phyloP scores from a whole-genome alignment of 495 filamentous ascomycete species.

The Tirmania nivea region DNA sequence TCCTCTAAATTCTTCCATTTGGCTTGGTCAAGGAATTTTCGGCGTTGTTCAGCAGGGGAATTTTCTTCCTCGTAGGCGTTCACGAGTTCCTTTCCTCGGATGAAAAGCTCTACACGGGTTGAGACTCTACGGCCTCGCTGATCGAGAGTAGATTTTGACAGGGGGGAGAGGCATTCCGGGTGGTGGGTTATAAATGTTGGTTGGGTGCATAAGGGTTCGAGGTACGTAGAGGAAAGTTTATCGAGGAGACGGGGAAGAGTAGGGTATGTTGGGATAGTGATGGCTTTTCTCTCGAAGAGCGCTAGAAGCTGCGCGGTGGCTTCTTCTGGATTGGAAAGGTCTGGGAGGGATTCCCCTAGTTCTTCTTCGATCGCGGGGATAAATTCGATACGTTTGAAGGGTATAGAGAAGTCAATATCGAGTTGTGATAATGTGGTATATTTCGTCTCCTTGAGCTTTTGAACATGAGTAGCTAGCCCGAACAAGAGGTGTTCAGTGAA shows the following conservation, averaged over 20 bases:
- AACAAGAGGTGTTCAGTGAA: slow-evolving; percentile 48
- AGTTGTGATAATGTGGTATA: slow-evolving; percentile 30
- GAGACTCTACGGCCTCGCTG: slow-evolving; percentile 28
- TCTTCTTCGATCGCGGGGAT: slow-evolving; percentile 50
- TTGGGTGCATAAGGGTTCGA: slow-evolving; percentile 45
- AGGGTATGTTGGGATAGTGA: slow-evolving; percentile 31
- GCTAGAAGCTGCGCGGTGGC: slow-evolving; percentile 34
- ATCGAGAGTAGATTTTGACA: slow-evolving; percentile 61
- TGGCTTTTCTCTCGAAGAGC: slow-evolving; percentile 29
- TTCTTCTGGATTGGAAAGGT: slow-evolving; percentile 31
- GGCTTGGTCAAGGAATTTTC: slow-evolving; percentile 50
- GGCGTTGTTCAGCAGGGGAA: slow-evolving; percentile 62
- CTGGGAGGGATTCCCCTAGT: slow-evolving; percentile 42
- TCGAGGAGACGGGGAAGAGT: slow-evolving; percentile 71
- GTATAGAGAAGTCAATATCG: slow-evolving; percentile 34
- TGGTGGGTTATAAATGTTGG: slow-evolving; percentile 88
- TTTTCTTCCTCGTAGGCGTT: slow-evolving; percentile 99
- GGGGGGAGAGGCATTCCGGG: slow-evolving; percentile 73
- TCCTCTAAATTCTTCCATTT: slow-evolving; percentile 19
- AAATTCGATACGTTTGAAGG: slow-evolving; percentile 50
- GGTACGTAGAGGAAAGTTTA: slow-evolving; percentile 47
- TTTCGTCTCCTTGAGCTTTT: slow-evolving; percentile 26
- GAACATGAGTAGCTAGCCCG: slow-evolving; percentile 33
- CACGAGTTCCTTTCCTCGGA: slow-evolving; percentile 55
- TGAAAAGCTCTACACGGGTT: slow-evolving; percentile 73